Percentiles rank a stretch among this genome's conserved stretches.
These are phyloP conservation scores for Mediolabrus comicus DNA, from an alignment of 108 stramenopile species.

Conservation along the genomic window DNA sequence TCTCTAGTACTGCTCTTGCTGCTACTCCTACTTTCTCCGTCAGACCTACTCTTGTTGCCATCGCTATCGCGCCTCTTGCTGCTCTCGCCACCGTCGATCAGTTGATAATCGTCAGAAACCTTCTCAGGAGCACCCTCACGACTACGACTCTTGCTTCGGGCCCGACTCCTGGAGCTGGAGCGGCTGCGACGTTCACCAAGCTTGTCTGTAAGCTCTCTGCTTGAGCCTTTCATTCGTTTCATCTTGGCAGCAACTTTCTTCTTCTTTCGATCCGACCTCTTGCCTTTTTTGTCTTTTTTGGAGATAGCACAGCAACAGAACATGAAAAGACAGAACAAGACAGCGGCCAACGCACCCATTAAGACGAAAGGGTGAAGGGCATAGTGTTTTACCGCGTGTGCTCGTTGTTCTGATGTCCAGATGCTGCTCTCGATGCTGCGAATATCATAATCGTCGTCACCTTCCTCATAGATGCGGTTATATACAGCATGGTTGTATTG, in stretches of 20 bases:
- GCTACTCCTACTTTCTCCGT: conserved; percentile 11
- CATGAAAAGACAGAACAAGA: conserved; percentile 52
- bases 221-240: conserved; percentile 25
- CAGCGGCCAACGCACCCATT: conserved; percentile 44
- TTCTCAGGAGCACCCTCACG: conserved; percentile 4
- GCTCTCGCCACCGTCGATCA: conserved; percentile 50
- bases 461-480: conserved; percentile 52
- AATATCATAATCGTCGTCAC: background rate
- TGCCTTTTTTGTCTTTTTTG: conserved; percentile 2
- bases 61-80: conserved; percentile 20
- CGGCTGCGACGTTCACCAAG: conserved; percentile 45
- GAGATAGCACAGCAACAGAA: conserved; percentile 47
- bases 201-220: conserved; percentile 39
- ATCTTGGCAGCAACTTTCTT: conserved; percentile 22
- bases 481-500: conserved; percentile 72
- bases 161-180: too few species aligned
- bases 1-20: too few species aligned
- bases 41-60: background rate
- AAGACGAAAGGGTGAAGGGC: conserved; percentile 28
- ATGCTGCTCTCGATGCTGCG: background rate
- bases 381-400: too few species aligned
- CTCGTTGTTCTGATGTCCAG: too few species aligned
- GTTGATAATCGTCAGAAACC: conserved; percentile 53
- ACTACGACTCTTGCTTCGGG: too few species aligned
- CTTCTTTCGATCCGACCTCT: conserved; percentile 1